Base-by-base conservation (phyloP, 2,329 filamentous ascomycete genomes). In the Cryoendolithus antarcticus region DNA sequence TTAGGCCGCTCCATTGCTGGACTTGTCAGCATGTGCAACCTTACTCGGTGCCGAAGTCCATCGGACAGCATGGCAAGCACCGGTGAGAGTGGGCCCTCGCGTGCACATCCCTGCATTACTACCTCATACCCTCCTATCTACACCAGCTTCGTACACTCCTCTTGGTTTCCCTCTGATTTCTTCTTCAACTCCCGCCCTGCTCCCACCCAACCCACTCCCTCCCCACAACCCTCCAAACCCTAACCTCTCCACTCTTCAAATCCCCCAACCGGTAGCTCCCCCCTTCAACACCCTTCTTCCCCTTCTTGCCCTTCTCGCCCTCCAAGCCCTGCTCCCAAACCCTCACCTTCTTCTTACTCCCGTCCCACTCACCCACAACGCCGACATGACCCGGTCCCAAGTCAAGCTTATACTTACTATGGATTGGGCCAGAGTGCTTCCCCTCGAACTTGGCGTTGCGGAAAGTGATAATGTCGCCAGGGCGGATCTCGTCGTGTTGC, bases 231-330 rank as follows among this genome's bases (percentile, higher is more conserved):
- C 91, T 76, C 91, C 91, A 98, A 44, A 98, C 86, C 67, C 91
- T 89, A 52, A 95, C 88, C 65, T 98, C 91, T 11, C 91, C 91
- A 61, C 82, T 89, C 57, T 85, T 74, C 59, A 98, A 57, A 64
- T 98, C 91, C 33, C 88, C 86, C 44, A 98, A 72, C 65, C 88
- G 84, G 65, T 88, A 96, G 63, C 86, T 93, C 69, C 96, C 89
- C 44, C 85, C 67, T 67, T 93, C 91, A 40, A 93, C 80, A 9
- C 48, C 48, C 9, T 38, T 43, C 34, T 51, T 52, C 19, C 19
- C 40, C 34, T 36, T 32, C 30, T 34, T 19, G 10, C 35, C 32
- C 69, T 95, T 96, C 62, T 82, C 89, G 59, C 78, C 88, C 66
- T 96, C 89, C 9, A 89, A 70, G 0, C 89, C 89, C 59, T 98